Evolutionary conservation across 1,284 basidiomycete genomes (phyloP).

Genomic region (Ustilago crameri): DNA sequence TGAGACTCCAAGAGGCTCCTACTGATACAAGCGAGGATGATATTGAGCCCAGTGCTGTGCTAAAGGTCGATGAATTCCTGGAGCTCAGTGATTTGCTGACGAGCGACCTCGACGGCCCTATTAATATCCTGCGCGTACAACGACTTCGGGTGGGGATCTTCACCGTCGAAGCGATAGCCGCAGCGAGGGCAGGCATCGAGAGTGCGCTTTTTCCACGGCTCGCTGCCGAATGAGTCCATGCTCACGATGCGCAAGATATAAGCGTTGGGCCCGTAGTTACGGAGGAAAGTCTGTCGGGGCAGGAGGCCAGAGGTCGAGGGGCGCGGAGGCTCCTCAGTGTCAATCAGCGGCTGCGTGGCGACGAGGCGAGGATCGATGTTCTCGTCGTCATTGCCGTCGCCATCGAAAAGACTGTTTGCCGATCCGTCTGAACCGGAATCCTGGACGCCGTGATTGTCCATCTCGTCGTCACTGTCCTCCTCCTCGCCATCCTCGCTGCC

Average conservation of each 20-base stretch:
- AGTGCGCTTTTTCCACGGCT: neutral
- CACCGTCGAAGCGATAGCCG: conserved; percentile 29
- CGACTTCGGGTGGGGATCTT: neutral
- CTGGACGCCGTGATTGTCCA: neutral
- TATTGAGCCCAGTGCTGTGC: neutral
- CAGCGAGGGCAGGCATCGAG: conserved; percentile 19
- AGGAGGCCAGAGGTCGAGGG: neutral
- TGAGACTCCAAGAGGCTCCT: too few species aligned
- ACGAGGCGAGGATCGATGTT: conserved; percentile 3
- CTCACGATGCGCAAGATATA: conserved; percentile 28
- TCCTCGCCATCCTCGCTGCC: neutral
- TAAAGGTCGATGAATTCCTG: conserved; percentile 18
- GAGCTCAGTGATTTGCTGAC: conserved; percentile 8
- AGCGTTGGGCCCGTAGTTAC: conserved; percentile 29
- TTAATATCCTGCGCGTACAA: conserved; percentile 2
- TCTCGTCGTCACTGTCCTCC: neutral
- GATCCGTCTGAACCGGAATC: neutral
- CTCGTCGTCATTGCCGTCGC: neutral
- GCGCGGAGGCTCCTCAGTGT: conserved; percentile 7
- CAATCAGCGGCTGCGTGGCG: neutral
- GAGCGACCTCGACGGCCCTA: conserved; percentile 8
- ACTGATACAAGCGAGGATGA: neutral
- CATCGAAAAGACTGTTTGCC: neutral
- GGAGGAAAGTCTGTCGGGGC: conserved; percentile 4
- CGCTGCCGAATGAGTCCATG: conserved; percentile 21